phyloP scores from a whole-genome alignment of 2,329 filamentous ascomycete species.

The Clonostachys rosea region DNA sequence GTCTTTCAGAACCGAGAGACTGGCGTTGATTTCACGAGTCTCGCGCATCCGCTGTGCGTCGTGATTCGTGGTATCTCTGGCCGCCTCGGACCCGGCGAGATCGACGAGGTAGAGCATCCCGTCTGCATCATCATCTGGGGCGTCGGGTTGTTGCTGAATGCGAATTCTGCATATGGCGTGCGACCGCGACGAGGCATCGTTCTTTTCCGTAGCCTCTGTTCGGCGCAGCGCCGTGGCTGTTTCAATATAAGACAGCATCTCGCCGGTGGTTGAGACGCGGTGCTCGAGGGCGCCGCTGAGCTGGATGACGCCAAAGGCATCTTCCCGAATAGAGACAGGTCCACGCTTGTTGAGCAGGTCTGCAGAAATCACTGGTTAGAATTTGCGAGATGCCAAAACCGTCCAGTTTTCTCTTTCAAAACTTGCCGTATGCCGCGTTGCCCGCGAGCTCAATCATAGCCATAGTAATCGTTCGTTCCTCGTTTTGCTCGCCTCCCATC shows the following conservation, averaged over 20 bases:
- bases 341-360: conserved; percentile 35
- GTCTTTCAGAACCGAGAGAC: conserved; percentile 44
- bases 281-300: conserved; percentile 36
- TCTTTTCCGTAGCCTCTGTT: conserved; percentile 37
- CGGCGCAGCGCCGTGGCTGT: conserved; percentile 29
- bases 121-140: conserved; percentile 16
- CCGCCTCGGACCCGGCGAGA: conserved; percentile 42
- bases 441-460: conserved; percentile 32
- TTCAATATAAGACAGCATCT: conserved; percentile 25
- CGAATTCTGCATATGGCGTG: conserved; percentile 43
- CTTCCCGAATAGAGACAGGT: conserved; percentile 36
- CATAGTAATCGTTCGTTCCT: conserved; percentile 19
- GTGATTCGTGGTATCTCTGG: conserved; percentile 33
- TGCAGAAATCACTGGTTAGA: not conserved
- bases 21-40: conserved; percentile 40
- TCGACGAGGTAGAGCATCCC: conserved; percentile 41
- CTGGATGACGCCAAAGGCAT: conserved; percentile 36
- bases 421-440: conserved; percentile 21
- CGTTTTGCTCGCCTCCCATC: conserved; percentile 15
- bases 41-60: conserved; percentile 37
- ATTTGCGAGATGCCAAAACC: not conserved
- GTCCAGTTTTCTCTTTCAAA: not conserved
- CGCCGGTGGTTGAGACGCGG: conserved; percentile 15
- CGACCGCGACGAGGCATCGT: conserved; percentile 41
- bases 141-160: conserved; percentile 15